Percentiles rank a stretch among this genome's conserved stretches.
These are phyloP conservation scores for Sarocladium brachiariae DNA, from an alignment of 2,329 filamentous ascomycete genomes.

Conservation along the genomic window DNA sequence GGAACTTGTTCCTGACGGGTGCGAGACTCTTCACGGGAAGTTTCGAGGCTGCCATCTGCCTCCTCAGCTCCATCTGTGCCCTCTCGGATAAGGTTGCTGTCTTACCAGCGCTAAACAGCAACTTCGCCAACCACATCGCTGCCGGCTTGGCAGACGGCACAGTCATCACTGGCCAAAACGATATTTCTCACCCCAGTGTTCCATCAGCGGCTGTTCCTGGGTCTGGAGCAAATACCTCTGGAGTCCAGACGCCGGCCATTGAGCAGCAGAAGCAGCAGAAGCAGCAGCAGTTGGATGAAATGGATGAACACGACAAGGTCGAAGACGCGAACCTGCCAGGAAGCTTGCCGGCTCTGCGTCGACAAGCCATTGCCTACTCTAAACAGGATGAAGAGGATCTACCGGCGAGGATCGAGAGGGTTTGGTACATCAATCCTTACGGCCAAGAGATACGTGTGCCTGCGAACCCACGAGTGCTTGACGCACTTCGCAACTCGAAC, in stretches of 20 bases:
- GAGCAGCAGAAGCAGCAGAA: no score
- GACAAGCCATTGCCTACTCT: conserved; percentile 74
- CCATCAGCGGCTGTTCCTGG: conserved; percentile 42
- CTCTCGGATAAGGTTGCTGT: conserved; percentile 71
- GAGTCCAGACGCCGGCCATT: conserved; percentile 22
- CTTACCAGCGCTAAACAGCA: conserved; percentile 86
- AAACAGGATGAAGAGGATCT: conserved; percentile 73
- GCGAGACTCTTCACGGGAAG: conserved; percentile 86
- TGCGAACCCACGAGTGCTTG: conserved; percentile 73
- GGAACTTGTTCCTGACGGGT: conserved; percentile 76
- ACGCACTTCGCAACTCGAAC: conserved; percentile 56
- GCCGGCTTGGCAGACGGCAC: conserved; percentile 71
- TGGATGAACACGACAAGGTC: conserved; percentile 53
- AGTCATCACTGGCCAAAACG: conserved; percentile 83
- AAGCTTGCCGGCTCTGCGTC: conserved; percentile 70
- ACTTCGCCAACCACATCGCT: conserved; percentile 91
- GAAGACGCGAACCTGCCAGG: conserved; percentile 80
- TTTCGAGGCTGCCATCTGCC: conserved; percentile 87
- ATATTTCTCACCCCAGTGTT: conserved; percentile 76
- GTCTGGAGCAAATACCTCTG: conserved; percentile 17
- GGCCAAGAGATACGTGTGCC: conserved; percentile 88
- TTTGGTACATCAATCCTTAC: conserved; percentile 99
- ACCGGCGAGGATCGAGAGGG: conserved; percentile 65
- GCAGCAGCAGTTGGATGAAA: conserved; percentile 34
- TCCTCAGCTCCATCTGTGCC: conserved; percentile 80